Evolutionary conservation across 371 early-diverging fungal species (phyloP).

Genomic region (Umbelopsis sp.): DNA sequence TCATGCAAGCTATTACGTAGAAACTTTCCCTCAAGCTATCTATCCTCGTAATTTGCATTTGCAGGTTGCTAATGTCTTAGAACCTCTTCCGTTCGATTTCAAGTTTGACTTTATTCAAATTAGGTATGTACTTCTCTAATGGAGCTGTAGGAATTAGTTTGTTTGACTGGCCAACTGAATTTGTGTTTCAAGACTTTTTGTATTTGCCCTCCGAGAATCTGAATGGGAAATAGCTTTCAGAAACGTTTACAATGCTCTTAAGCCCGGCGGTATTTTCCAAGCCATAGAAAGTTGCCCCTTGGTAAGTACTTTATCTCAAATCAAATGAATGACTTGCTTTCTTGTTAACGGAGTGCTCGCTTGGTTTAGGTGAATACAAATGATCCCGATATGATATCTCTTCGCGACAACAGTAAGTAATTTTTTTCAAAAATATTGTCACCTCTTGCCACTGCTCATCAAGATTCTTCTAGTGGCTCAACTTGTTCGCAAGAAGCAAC

Average conservation of each 20-base stretch:
- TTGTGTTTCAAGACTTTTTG: background rate
- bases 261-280: slow-evolving; percentile 3
- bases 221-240: background rate
- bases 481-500: background rate
- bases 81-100: background rate
- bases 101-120: background rate
- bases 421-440: background rate
- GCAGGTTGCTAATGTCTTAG: background rate
- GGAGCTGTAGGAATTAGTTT: background rate
- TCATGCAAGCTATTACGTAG: background rate
- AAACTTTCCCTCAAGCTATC: slow-evolving; percentile 2
- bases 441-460: background rate
- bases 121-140: background rate
- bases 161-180: background rate
- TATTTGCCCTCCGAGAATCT: background rate
- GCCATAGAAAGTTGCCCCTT: background rate
- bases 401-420: background rate
- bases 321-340: no score
- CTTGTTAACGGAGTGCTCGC: no score
- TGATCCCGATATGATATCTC: background rate
- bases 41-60: slow-evolving; percentile 4
- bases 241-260: background rate
- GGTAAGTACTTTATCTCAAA: background rate
- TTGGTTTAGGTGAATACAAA: background rate
- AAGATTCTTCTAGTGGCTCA: background rate